Base-by-base conservation (phyloP, 177 flowering plant species). In the Vitis hybrid region DNA sequence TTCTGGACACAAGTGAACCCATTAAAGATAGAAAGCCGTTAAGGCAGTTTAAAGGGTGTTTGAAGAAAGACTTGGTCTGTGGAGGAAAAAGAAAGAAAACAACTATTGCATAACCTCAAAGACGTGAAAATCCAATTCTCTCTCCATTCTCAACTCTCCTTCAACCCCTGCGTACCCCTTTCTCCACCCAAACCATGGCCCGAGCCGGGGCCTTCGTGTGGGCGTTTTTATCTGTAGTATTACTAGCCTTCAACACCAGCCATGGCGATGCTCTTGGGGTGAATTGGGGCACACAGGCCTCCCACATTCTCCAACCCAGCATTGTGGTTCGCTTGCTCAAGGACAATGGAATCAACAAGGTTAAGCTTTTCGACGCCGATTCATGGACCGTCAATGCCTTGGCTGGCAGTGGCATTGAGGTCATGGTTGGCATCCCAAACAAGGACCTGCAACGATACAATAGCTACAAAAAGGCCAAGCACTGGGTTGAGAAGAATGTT, bases 311-410 rank as follows among this genome's bases (percentile, higher is more conserved):
- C 68, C 61, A 53, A 1, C 92, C 94, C 1, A 19, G 15, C 53
- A 75, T 68, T 0, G 86, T 85, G 11, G 90, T 83, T 14, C 5
- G 68, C 0, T 71, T 90, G 89, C 61, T 88, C 7, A 88, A 86
- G 70, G 87, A 76, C 63, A 90, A 90, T 70, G 85, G 82, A 48
- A 73, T 84, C 29, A 74, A 76, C 5, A 86, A 80, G 77, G 90
- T 84, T 58, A 90, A 90, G 81, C 81, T 89, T 49, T 89, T 89
- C 73, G 92, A 88, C 16, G 74, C 89, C 0, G 89, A 88, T 76
- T 34, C 73, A 2, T 75, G 81, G 81, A 78, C 80, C 2, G 67
- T 87, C 5, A 67, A 52, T 1, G 48, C 85, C 18, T 66, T 88
- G 18, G 85, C 82, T 13, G 86, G 86, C 18, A 75, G 79, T 2